phyloP scores from a whole-genome alignment of 371 early-diverging fungal species.

The Astathelohania contejeani region DNA sequence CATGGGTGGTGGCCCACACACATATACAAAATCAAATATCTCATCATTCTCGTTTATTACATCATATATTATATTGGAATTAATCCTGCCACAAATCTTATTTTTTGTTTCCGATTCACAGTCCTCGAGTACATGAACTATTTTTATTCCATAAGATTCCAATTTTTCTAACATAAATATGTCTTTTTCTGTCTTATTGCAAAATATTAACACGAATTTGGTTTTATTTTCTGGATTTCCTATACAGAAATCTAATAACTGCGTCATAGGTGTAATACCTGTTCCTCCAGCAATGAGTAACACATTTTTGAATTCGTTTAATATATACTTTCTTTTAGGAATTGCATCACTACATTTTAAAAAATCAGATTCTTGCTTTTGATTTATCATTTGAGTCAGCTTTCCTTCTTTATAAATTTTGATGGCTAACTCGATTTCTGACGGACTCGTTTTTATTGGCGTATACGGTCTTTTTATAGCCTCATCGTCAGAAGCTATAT shows the following conservation, averaged over 20 bases:
- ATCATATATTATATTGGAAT: slow-evolving; percentile 58
- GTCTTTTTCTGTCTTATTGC: slow-evolving; percentile 65
- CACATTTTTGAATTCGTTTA: slow-evolving; percentile 12
- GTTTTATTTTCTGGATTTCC: slow-evolving; percentile 61
- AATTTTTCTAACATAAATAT: slow-evolving; percentile 65
- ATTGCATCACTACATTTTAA: slow-evolving; percentile 1
- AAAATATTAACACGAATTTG: slow-evolving; percentile 66
- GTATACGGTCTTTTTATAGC: slow-evolving; percentile 12
- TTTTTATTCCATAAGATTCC: slow-evolving; percentile 60
- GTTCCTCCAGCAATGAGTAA: slow-evolving; percentile 70
- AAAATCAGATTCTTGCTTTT: slow-evolving; percentile 6
- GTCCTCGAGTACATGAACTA: slow-evolving; percentile 63
- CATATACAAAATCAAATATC: slow-evolving; percentile 57
- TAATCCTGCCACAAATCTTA: slow-evolving; percentile 56
- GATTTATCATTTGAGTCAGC: slow-evolving; percentile 6
- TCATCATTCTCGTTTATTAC: slow-evolving; percentile 6
- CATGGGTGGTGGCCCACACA: slow-evolving; percentile 64
- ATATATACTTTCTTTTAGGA: slow-evolving; percentile 6
- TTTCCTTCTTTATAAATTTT: slow-evolving; percentile 24
- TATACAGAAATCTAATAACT: slow-evolving; percentile 53
- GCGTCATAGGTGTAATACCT: slow-evolving; percentile 75
- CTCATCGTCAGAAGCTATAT: not conserved
- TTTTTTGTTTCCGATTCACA: slow-evolving; percentile 55
- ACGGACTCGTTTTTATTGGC: slow-evolving; percentile 1
- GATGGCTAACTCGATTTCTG: slow-evolving; percentile 4